Evolutionary conservation across 352 stramenopile genomes (phyloP).

Genomic region (Phytophthora hybrid): DNA sequence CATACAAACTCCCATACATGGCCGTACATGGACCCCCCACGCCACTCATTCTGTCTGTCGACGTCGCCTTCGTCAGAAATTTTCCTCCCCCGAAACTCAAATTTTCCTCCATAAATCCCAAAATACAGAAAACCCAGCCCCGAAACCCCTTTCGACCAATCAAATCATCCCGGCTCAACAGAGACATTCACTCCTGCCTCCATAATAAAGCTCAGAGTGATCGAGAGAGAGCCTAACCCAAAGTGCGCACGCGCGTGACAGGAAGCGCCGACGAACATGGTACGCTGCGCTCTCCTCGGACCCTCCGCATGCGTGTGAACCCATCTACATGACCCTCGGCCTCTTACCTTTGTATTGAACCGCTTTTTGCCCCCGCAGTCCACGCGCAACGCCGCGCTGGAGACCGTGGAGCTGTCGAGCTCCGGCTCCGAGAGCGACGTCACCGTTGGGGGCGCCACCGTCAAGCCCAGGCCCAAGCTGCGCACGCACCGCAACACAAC

Average conservation of each 20-base stretch:
- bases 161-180: neutral
- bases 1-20: constrained; percentile 39
- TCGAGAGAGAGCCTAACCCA: neutral
- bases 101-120: constrained; percentile 2
- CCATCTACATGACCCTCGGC: neutral
- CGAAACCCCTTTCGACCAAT: constrained; percentile 31
- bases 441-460: constrained; percentile 14
- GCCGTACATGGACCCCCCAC: constrained; percentile 19
- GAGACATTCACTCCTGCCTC: constrained; percentile 22
- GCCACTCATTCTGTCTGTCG: constrained; percentile 38
- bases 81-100: constrained; percentile 14
- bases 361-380: constrained; percentile 15
- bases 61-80: constrained; percentile 36
- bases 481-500: constrained; percentile 38
- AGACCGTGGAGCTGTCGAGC: constrained; percentile 35
- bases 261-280: constrained; percentile 27
- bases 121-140: constrained; percentile 13
- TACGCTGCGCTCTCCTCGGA: neutral
- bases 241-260: constrained; percentile 5
- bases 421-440: constrained; percentile 43
- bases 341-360: neutral
- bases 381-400: constrained; percentile 5
- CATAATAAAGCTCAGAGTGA: constrained; percentile 1
- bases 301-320: neutral
- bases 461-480: constrained; percentile 53